A percentile compares a stretch with the other conserved stretches of the same genome.
These are phyloP conservation scores for Blastobotrys peoriensis DNA, from an alignment of 805 yeast species.

Conservation along the genomic window DNA sequence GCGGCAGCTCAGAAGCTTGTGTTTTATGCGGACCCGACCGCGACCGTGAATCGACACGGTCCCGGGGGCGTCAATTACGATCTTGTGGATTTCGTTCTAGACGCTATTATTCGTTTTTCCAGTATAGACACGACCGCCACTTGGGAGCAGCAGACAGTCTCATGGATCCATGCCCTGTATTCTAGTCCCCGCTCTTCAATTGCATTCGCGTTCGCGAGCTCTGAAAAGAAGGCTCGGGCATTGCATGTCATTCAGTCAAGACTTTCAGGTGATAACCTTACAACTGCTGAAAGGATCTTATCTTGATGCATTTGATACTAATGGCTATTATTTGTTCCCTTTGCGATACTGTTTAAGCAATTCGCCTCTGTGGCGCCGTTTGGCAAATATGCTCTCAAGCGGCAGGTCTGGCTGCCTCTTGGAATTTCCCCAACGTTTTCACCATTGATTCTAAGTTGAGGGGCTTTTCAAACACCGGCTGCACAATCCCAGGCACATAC, in stretches of 20 bases:
- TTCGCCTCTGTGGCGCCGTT: background rate
- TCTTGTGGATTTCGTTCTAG: constrained; percentile 18
- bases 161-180: constrained; percentile 1
- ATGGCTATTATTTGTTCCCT: background rate
- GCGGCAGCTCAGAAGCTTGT: constrained; percentile 14
- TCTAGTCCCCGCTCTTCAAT: constrained; percentile 10
- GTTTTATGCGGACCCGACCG: constrained; percentile 9
- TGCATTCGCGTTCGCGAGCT: constrained; percentile 7
- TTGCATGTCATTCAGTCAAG: background rate
- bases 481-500: constrained; percentile 29
- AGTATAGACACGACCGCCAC: background rate
- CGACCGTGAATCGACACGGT: constrained; percentile 6
- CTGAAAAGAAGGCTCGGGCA: background rate
- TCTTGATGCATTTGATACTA: background rate
- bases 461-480: constrained; percentile 13
- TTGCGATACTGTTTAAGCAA: too few relatives aligned
- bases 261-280: background rate
- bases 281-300: background rate
- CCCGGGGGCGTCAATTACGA: constrained; percentile 21
- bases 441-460: too few relatives aligned
- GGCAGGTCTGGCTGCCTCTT: too few relatives aligned
- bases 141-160: constrained; percentile 2
- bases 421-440: too few relatives aligned
- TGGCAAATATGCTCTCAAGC: background rate
- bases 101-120: constrained; percentile 7